Base-by-base conservation (phyloP, 2,329 filamentous ascomycete genomes). In the Ceratocystis colombiana region DNA sequence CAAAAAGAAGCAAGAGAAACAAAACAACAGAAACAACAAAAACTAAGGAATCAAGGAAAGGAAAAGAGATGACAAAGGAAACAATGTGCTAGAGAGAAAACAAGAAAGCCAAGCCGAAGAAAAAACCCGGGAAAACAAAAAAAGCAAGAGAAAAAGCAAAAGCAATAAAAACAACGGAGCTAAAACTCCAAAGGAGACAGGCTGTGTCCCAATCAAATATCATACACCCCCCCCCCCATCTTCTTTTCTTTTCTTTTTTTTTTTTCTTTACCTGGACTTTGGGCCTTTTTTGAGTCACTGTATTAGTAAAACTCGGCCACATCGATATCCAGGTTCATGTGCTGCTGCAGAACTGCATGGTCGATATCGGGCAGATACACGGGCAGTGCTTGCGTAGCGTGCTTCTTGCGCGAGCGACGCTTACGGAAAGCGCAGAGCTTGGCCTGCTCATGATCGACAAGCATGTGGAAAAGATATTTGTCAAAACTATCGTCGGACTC, bases 341-440 rank as follows among this genome's bases (percentile, higher is more conserved):
- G 50, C 25, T 50, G 61, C 17, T 63, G 61, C 8, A 63, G 44
- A 17, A 28, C 17, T 22, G 20, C 57, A 28, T 30, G 37, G 30
- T 57, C 37, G 25, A 45, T 17, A 55, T 41, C 53, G 2, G 65
- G 65, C 15, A 67, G 48, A 37, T 64, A 53, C 3, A 67, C 46
- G 2, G 55, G 33, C 46, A 65, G 48, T 6, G 41, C 61, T 8
- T 57, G 33, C 15, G 20, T 25, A 4, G 55, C 33, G 41, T 67
- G 61, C 46, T 55, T 67, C 66, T 67, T 67, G 33, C 66, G 63
- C 45, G 62, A 65, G 57, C 66, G 66, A 25, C 66, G 63, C 45
- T 57, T 62, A 57, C 66, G 66, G 10, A 44, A 17, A 15, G 62
- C 64, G 48, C 25, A 41, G n/a, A 67, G 63, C 46, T 67, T 67